Conservation (phyloP, 2,329 filamentous ascomycete genomes). For the Paraphoma chrysanthemicola region DNA sequence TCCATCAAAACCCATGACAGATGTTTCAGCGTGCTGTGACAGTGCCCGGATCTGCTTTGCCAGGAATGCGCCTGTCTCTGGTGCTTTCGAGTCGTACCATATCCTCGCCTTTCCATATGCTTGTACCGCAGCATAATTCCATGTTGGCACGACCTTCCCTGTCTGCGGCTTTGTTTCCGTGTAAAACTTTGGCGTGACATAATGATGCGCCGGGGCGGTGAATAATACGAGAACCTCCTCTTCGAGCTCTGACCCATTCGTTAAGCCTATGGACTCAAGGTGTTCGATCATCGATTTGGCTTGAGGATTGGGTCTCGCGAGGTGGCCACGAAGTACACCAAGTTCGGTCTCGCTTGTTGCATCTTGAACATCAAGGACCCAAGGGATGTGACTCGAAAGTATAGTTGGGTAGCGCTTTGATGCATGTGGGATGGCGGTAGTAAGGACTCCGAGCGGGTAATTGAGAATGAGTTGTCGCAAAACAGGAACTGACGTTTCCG, state of each 20-base stretch:
- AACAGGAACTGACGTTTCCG: conserved; percentile 56
- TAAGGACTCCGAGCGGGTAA: conserved; percentile 67
- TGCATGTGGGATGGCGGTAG: conserved; percentile 60
- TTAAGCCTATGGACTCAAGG: conserved; percentile 48
- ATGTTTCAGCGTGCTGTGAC: conserved; percentile 58
- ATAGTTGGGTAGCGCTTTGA: conserved; percentile 24
- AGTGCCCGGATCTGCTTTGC: conserved; percentile 61
- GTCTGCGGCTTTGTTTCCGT: conserved; percentile 67
- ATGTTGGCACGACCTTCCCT: conserved; percentile 73
- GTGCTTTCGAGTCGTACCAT: conserved; percentile 59
- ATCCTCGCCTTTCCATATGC: conserved; percentile 66
- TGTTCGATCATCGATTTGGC: conserved; percentile 64
- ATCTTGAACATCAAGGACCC: conserved; percentile 46
- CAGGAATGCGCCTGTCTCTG: conserved; percentile 58
- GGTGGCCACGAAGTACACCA: conserved; percentile 64
- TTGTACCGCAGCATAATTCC: conserved; percentile 73
- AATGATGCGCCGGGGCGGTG: conserved; percentile 65
- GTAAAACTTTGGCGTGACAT: conserved; percentile 71
- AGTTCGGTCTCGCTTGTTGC: conserved; percentile 51
- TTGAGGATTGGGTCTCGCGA: conserved; percentile 70
- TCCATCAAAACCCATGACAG: conserved; percentile 62
- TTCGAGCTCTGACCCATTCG: conserved; percentile 11
- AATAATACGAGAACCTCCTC: conserved; percentile 70
- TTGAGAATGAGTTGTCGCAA: conserved; percentile 61
- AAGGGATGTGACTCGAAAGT: conserved; percentile 35